These are phyloP conservation scores for Melastoma candidum DNA, from an alignment of 441 rosid genomes.

Conservation along the genomic window DNA sequence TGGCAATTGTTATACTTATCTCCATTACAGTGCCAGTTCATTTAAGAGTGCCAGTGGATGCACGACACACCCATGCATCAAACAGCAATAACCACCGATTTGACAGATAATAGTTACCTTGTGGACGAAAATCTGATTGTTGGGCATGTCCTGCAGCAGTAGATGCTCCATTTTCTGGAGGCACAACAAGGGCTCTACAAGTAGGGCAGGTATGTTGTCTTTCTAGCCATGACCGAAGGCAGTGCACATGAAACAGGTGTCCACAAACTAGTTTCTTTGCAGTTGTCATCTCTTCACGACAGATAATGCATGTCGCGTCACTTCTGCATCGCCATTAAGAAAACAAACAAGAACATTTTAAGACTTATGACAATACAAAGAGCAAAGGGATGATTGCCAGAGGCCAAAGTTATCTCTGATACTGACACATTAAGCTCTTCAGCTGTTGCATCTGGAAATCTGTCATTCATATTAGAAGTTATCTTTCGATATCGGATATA, in stretches of 20 bases:
- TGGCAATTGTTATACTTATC: no score
- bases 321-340: slow-evolving; percentile 49
- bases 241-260: slow-evolving; percentile 94
- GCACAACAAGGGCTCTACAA: slow-evolving; percentile 89
- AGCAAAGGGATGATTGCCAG: neutral
- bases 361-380: neutral
- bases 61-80: neutral
- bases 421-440: slow-evolving; percentile 88
- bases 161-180: slow-evolving; percentile 55
- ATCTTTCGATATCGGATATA: slow-evolving; percentile 82
- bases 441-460: slow-evolving; percentile 91
- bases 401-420: slow-evolving; percentile 2
- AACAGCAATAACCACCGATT: neutral
- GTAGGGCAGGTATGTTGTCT: slow-evolving; percentile 96
- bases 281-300: slow-evolving; percentile 96
- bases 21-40: no score
- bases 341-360: slow-evolving; percentile 11
- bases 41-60: neutral
- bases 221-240: slow-evolving; percentile 98
- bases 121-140: slow-evolving; percentile 40
- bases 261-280: slow-evolving; percentile 93
- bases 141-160: slow-evolving; percentile 40
- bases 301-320: slow-evolving; percentile 92
- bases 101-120: slow-evolving; percentile 32
- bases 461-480: slow-evolving; percentile 94